Percentiles rank a stretch among this genome's conserved stretches.
Conservation (phyloP, 2,329 filamentous ascomycete species). For the Venturia pyrina region DNA sequence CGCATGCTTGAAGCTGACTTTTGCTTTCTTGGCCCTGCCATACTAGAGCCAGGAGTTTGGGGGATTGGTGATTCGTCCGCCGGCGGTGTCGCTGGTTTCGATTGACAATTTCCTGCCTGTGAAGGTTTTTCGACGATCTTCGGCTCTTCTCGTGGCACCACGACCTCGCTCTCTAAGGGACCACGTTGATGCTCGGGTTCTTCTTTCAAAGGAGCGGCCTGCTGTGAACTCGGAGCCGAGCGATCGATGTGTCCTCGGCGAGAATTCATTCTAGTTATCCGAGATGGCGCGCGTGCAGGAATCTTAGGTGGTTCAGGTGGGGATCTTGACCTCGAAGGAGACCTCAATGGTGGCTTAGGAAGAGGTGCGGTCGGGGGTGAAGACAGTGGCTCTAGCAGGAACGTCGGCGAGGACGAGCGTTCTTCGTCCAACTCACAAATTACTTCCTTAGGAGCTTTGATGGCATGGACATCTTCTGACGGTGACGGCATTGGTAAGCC, state of each 20-base stretch:
- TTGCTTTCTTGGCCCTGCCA: constrained; percentile 2
- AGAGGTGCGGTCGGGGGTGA: constrained; percentile 4
- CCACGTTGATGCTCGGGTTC: not conserved
- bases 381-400: not conserved
- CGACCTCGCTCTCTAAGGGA: not conserved
- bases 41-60: not conserved
- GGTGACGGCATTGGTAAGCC: not conserved
- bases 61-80: not conserved
- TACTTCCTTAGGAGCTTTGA: not conserved
- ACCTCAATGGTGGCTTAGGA: constrained; percentile 3
- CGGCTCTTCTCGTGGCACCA: not conserved
- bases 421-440: not conserved
- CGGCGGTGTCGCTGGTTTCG: not conserved
- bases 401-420: not conserved
- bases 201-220: not conserved
- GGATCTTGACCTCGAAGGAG: constrained; percentile 7
- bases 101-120: not conserved
- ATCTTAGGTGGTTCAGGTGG: not conserved
- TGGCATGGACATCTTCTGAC: not conserved
- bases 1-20: constrained; percentile 10
- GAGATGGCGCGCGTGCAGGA: not conserved
- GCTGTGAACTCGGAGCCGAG: not conserved
- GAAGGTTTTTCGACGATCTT: not conserved
- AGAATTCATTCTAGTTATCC: not conserved
- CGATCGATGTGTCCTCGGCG: not conserved